Conservation (phyloP, 129 eudicot species). For the Flaveria trinervia region DNA sequence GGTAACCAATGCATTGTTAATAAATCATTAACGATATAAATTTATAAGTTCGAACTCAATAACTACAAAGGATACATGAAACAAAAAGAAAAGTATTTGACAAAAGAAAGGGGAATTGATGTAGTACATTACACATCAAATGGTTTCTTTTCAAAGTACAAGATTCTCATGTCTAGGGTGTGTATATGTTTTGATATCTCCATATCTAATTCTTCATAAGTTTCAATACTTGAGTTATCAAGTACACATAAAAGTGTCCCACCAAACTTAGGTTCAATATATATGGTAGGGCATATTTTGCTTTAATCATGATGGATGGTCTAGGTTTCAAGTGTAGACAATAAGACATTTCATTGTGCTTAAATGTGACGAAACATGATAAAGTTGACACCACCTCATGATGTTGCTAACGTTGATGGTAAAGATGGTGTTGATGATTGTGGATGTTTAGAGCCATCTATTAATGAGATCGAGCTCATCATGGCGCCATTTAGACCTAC, state of each 20-base stretch:
- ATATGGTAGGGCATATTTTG: constrained; percentile 31
- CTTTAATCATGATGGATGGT: constrained; percentile 39
- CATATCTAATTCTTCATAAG: constrained; percentile 29
- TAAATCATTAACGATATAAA: not conserved
- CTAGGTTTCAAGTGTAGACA: constrained; percentile 42
- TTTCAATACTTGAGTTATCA: constrained; percentile 37
- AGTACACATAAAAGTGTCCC: constrained; percentile 47
- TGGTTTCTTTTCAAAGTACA: constrained; percentile 56
- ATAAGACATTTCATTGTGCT: constrained; percentile 53
- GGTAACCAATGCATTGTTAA: not conserved
- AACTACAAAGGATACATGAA: not conserved
- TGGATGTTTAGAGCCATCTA: not conserved
- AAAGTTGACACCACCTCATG: constrained; percentile 44
- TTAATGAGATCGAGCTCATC: not conserved
- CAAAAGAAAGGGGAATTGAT: constrained; percentile 34
- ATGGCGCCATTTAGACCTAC: not conserved
- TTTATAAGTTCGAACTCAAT: not conserved
- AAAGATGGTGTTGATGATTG: not conserved
- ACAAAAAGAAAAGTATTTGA: not conserved
- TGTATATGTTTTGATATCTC: constrained; percentile 32
- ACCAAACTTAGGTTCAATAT: constrained; percentile 57
- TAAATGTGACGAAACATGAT: constrained; percentile 50
- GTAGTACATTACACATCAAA: constrained; percentile 40
- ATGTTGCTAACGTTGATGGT: constrained; percentile 3
- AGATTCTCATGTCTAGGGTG: constrained; percentile 48